phyloP scores from a whole-genome alignment of 2,329 filamentous ascomycete genomes.

The Capronia americana region DNA sequence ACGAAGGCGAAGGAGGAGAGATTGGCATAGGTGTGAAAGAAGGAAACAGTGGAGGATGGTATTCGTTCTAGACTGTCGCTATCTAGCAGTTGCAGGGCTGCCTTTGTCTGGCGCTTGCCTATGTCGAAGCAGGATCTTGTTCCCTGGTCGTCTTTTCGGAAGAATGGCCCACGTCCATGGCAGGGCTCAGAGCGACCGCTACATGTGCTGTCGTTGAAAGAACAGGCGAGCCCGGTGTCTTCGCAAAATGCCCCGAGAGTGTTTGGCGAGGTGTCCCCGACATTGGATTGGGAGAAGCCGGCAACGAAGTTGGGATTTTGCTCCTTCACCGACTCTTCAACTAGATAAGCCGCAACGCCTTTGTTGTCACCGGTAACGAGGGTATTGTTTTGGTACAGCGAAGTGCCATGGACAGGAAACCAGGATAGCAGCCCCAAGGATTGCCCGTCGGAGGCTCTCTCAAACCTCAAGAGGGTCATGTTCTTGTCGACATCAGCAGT shows the following conservation, averaged over 20 bases:
- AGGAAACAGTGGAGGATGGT: conserved; percentile 71
- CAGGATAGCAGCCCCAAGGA: conserved; percentile 83
- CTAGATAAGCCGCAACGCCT: conserved; percentile 83
- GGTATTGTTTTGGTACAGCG: conserved; percentile 89
- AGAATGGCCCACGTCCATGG: conserved; percentile 55
- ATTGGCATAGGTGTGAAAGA: conserved; percentile 85
- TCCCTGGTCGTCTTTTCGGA: conserved; percentile 52
- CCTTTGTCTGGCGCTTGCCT: conserved; percentile 53
- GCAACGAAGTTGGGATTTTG: conserved; percentile 71
- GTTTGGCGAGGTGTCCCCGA: conserved; percentile 90
- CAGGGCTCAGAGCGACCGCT: conserved; percentile 52
- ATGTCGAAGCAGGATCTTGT: conserved; percentile 59
- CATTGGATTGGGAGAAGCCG: conserved; percentile 89
- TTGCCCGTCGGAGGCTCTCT: conserved; percentile 74
- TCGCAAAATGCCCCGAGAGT: conserved; percentile 88
- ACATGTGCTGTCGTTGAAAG: conserved; percentile 79
- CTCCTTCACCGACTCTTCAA: conserved; percentile 64
- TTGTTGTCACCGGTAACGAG: conserved; percentile 95
- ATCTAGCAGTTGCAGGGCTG: conserved; percentile 61
- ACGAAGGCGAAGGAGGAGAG: conserved; percentile 77
- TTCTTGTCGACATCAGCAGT: conserved; percentile 71
- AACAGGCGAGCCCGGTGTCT: conserved; percentile 66
- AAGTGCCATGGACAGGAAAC: conserved; percentile 92
- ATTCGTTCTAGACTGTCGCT: conserved; percentile 56
- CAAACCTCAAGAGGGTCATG: conserved; percentile 80